Base-by-base conservation (phyloP, 805 yeast species). In the Lachancea kluyveri region DNA sequence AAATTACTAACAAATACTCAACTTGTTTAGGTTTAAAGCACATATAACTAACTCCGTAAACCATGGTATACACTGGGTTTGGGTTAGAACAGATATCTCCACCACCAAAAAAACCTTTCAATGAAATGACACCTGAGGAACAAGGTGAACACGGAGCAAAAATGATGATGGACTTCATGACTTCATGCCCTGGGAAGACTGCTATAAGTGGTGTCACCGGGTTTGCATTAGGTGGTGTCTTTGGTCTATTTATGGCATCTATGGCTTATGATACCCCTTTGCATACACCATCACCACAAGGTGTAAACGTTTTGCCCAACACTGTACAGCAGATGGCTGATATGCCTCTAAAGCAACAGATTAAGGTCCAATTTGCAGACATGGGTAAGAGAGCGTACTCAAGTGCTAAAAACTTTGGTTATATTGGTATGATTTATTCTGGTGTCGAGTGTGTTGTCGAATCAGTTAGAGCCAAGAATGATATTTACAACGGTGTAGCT, bases 111-210 rank as follows among this genome's bases (percentile, higher is more conserved):
- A 76, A 72, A 56, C 62, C 79, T 6, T 64, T 68, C 37, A 60
- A 71, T 27, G 84, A 84, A 45, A 77, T 90, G 87, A 74, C 85
- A 2, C 88, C 78, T 24, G 95, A 88, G 42, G 95, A 88, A 54
- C 95, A 86, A 60, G 96, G 94, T 2, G 92, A 85, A 46, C 77
- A 75, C 34, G 95, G 95, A 11, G 96, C 96, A 6, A 64, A 67
- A 49, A 77, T 75, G 50, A 82, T 90, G 79, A 75, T 86, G 54
- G 76, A 70, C 31, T 75, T 81, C 59, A 85, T 88, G 87, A 73
- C 80, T 42, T 83, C 95, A 5, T 90, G 98, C 63, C 96, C 96
- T 0, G 97, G 96, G 12, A 90, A 92, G 55, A 75, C 95, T 0
- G 79, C 70, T 15, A 77, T 88, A 68, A 81, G 95, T 17, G 97